Conservation (phyloP, 768 basidiomycete species). For the Pisolithus albus region DNA sequence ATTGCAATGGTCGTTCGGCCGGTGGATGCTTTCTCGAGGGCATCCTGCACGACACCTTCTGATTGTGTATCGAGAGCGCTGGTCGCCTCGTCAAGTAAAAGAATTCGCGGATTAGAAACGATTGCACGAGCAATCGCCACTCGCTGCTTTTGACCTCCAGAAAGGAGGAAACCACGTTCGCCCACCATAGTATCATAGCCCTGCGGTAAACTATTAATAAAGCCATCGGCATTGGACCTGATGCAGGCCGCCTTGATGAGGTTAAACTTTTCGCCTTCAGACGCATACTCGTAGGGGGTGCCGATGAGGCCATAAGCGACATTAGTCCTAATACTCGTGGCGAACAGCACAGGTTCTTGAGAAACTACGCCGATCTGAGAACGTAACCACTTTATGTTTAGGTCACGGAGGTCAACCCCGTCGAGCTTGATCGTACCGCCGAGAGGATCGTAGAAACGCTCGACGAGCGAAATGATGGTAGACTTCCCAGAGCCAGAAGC, state of each 20-base stretch:
- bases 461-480: conserved; percentile 70
- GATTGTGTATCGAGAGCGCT: conserved; percentile 84
- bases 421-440: conserved; percentile 66
- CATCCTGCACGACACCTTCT: conserved; percentile 84
- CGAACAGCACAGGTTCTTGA: conserved; percentile 83
- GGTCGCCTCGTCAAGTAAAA: conserved; percentile 84
- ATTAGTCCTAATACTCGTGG: conserved; percentile 75
- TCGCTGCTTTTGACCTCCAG: conserved; percentile 84
- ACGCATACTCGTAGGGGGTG: conserved; percentile 56
- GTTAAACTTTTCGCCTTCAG: conserved; percentile 68
- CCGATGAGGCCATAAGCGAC: conserved; percentile 82
- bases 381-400: conserved; percentile 83
- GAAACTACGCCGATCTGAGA: conserved; percentile 84
- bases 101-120: conserved; percentile 78
- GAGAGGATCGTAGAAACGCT: conserved; percentile 83
- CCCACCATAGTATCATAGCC: conserved; percentile 88
- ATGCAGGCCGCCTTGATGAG: conserved; percentile 80
- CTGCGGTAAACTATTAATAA: conserved; percentile 70
- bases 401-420: conserved; percentile 60
- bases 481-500: conserved; percentile 78
- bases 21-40: conserved; percentile 75
- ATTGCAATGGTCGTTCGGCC: conserved; percentile 79
- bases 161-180: conserved; percentile 79
- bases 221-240: conserved; percentile 85
- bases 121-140: conserved; percentile 87